Conservation (phyloP, 352 stramenopile species). For the Phytophthora vignae region DNA sequence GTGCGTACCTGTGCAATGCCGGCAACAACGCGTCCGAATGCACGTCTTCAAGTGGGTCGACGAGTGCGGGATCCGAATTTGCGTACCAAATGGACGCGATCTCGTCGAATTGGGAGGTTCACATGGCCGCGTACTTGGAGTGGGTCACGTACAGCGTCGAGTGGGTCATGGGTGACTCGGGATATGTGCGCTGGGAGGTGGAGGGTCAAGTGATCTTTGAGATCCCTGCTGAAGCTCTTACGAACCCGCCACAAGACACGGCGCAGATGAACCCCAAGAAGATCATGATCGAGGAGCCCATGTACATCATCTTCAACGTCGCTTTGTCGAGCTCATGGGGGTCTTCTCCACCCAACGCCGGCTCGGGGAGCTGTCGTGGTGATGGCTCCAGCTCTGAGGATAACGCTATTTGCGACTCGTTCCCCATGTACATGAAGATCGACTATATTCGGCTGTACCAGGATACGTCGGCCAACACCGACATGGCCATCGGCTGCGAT, state of each 20-base stretch:
- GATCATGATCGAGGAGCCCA: slow-evolving; percentile 92
- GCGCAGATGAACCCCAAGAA: slow-evolving; percentile 70
- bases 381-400: no score
- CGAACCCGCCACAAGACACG: slow-evolving; percentile 50
- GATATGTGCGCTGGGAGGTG: slow-evolving; percentile 71
- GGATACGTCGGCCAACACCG: background rate
- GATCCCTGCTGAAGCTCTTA: slow-evolving; percentile 72
- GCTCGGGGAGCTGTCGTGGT: no score
- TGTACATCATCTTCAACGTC: slow-evolving; percentile 94
- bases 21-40: slow-evolving; percentile 36
- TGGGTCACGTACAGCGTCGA: slow-evolving; percentile 70
- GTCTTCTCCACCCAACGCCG: slow-evolving; percentile 48
- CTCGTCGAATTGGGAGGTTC: slow-evolving; percentile 87
- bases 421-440: slow-evolving; percentile 77
- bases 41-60: slow-evolving; percentile 34
- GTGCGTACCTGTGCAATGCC: slow-evolving; percentile 56
- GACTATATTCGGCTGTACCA: slow-evolving; percentile 74
- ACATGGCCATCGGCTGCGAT: slow-evolving; percentile 1
- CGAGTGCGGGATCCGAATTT: slow-evolving; percentile 39
- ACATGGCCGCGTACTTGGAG: slow-evolving; percentile 77
- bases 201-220: slow-evolving; percentile 90
- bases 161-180: slow-evolving; percentile 55
- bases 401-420: slow-evolving; percentile 58
- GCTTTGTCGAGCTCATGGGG: slow-evolving; percentile 88
- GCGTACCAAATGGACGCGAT: slow-evolving; percentile 92